These are phyloP conservation scores for Knufia fluminis DNA, from an alignment of 2,329 filamentous ascomycete species.

Conservation along the genomic window DNA sequence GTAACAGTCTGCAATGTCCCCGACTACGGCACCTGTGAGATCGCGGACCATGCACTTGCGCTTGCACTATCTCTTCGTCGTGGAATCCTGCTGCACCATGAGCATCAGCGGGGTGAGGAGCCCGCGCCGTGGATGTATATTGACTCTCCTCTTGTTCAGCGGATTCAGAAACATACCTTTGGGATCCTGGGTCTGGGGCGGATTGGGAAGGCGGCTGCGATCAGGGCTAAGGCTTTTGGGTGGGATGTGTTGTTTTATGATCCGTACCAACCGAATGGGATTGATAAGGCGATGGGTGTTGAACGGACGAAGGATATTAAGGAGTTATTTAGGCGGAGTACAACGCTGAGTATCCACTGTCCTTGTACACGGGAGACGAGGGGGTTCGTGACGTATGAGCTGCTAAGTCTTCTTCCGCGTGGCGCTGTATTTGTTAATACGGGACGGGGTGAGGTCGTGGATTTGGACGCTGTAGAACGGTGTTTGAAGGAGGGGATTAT, in stretches of 20 bases:
- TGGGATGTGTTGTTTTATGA: conserved; percentile 55
- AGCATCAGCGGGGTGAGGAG: conserved; percentile 13
- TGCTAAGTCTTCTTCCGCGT: conserved; percentile 48
- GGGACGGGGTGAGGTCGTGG: conserved; percentile 55
- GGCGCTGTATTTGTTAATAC: conserved; percentile 59
- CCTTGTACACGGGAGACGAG: conserved; percentile 52
- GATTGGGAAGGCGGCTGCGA: conserved; percentile 54
- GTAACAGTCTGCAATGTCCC: conserved; percentile 25
- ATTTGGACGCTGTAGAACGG: conserved; percentile 45
- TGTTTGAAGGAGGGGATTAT: conserved; percentile 18
- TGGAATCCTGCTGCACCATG: conserved; percentile 19
- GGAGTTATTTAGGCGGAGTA: conserved; percentile 45
- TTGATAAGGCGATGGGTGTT: conserved; percentile 40
- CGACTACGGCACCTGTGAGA: conserved; percentile 22
- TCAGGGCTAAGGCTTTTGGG: conserved; percentile 56
- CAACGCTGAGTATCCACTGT: conserved; percentile 59
- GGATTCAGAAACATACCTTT: conserved; percentile 38
- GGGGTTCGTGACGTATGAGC: conserved; percentile 50
- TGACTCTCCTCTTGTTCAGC: conserved; percentile 16
- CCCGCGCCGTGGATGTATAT: conserved; percentile 17
- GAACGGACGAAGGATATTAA: conserved; percentile 36
- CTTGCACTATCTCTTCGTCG: conserved; percentile 18
- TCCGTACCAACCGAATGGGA: conserved; percentile 42
- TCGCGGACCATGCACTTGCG: conserved; percentile 20
- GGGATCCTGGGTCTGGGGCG: conserved; percentile 57